phyloP scores from a whole-genome alignment of 2,329 filamentous ascomycete genomes.

The Pseudopithomyces maydicus region DNA sequence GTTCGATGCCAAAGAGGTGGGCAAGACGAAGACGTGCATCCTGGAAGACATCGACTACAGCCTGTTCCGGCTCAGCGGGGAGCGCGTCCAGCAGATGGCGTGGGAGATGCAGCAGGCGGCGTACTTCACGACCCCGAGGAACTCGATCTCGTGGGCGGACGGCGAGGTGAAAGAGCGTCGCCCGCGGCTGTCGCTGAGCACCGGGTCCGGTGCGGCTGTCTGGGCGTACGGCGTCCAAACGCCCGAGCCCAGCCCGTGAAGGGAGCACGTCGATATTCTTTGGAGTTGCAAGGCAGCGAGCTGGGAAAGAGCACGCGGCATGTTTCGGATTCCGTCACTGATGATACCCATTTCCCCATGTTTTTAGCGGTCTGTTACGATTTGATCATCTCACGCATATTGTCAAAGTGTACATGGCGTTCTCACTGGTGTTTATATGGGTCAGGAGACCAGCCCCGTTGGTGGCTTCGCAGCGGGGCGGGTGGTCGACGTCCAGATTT shows the following conservation, averaged over 20 bases:
- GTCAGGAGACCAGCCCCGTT: neutral
- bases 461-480: slow-evolving; percentile 3
- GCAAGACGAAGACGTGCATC: slow-evolving; percentile 39
- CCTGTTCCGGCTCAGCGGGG: slow-evolving; percentile 39
- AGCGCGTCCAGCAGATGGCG: slow-evolving; percentile 38
- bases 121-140: slow-evolving; percentile 7
- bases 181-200: slow-evolving; percentile 31
- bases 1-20: slow-evolving; percentile 37
- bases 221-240: slow-evolving; percentile 43
- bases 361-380: neutral
- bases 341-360: slow-evolving; percentile 2
- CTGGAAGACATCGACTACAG: slow-evolving; percentile 45
- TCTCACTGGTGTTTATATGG: neutral
- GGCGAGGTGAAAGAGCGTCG: slow-evolving; percentile 17
- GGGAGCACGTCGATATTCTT: neutral
- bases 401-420: neutral
- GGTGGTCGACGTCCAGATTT: neutral
- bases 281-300: neutral
- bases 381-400: slow-evolving; percentile 2
- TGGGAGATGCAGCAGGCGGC: slow-evolving; percentile 34
- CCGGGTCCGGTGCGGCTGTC: slow-evolving; percentile 27
- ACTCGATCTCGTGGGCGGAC: slow-evolving; percentile 6
- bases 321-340: neutral
- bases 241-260: slow-evolving; percentile 47
- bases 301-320: neutral